phyloP scores from a whole-genome alignment of 1,284 basidiomycete genomes.

The Stygiomarasmius scandens region DNA sequence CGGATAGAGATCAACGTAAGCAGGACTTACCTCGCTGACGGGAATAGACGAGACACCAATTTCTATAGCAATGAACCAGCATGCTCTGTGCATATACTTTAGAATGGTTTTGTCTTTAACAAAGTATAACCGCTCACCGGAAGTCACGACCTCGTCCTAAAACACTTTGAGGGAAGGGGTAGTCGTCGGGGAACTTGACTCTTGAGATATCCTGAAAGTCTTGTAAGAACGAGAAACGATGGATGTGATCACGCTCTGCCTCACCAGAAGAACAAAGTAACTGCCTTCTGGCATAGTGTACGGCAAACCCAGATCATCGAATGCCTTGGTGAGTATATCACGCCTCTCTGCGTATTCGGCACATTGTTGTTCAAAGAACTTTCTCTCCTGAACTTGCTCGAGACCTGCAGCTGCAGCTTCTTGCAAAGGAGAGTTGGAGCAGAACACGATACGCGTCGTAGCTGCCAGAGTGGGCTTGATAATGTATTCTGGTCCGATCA shows the following conservation, averaged over 20 bases:
- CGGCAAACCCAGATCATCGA: slow-evolving; percentile 85
- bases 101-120: not conserved
- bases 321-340: slow-evolving; percentile 70
- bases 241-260: slow-evolving; percentile 21
- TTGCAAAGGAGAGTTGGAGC: slow-evolving; percentile 89
- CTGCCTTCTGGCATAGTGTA: slow-evolving; percentile 89
- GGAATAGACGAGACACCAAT: slow-evolving; percentile 91
- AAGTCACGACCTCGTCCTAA: slow-evolving; percentile 88
- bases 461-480: slow-evolving; percentile 88
- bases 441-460: slow-evolving; percentile 93
- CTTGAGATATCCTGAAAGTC: slow-evolving; percentile 74
- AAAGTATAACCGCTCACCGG: slow-evolving; percentile 54
- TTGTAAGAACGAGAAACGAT: not conserved
- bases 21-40: slow-evolving; percentile 89
- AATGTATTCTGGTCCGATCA: slow-evolving; percentile 85
- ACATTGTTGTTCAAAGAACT: slow-evolving; percentile 83
- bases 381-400: slow-evolving; percentile 70
- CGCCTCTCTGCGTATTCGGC: slow-evolving; percentile 85
- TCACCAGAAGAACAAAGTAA: slow-evolving; percentile 87
- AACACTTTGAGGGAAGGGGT: slow-evolving; percentile 78
- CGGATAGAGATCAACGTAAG: slow-evolving; percentile 12
- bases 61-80: slow-evolving; percentile 90
- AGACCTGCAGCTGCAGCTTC: slow-evolving; percentile 90
- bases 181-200: slow-evolving; percentile 83
- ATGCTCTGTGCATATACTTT: slow-evolving; percentile 55